phyloP scores from a whole-genome alignment of 495 filamentous ascomycete genomes.

The Cercophora samala region DNA sequence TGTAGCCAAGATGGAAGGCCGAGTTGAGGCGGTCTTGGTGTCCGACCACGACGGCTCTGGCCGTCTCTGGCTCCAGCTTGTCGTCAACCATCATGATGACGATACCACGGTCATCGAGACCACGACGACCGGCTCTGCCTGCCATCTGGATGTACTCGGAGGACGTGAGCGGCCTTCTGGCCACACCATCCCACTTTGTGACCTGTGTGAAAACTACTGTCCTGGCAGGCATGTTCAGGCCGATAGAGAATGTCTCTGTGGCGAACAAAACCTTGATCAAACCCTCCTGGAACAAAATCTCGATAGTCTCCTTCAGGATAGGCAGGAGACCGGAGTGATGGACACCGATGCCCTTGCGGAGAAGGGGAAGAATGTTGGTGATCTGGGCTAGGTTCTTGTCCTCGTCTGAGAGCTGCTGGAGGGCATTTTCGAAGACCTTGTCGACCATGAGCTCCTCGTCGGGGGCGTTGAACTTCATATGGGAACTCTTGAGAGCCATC shows the following conservation, averaged over 20 bases:
- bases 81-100: slow-evolving; percentile 99
- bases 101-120: slow-evolving; percentile 95
- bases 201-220: slow-evolving; percentile 98
- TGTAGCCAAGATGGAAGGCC: slow-evolving; percentile 97
- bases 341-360: slow-evolving; percentile 90
- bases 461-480: slow-evolving; percentile 94
- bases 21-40: slow-evolving; percentile 96
- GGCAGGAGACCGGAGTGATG: slow-evolving; percentile 95
- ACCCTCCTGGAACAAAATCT: slow-evolving; percentile 97
- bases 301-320: slow-evolving; percentile 97
- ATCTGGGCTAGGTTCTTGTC: slow-evolving; percentile 87
- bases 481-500: slow-evolving; percentile 77
- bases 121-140: slow-evolving; percentile 89
- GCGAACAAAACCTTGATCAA: slow-evolving; percentile 97
- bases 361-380: slow-evolving; percentile 79
- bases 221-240: slow-evolving; percentile 98
- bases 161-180: slow-evolving; percentile 78
- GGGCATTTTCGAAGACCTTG: slow-evolving; percentile 88
- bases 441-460: slow-evolving; percentile 91
- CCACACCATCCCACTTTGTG: slow-evolving; percentile 87
- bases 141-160: slow-evolving; percentile 99
- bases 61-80: slow-evolving; percentile 90
- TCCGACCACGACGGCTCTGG: slow-evolving; percentile 91
- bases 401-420: slow-evolving; percentile 85
- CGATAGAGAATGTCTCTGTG: slow-evolving; percentile 98